These are phyloP conservation scores for Penicillium atrosanguineum DNA, from an alignment of 495 filamentous ascomycete genomes.

Conservation along the genomic window DNA sequence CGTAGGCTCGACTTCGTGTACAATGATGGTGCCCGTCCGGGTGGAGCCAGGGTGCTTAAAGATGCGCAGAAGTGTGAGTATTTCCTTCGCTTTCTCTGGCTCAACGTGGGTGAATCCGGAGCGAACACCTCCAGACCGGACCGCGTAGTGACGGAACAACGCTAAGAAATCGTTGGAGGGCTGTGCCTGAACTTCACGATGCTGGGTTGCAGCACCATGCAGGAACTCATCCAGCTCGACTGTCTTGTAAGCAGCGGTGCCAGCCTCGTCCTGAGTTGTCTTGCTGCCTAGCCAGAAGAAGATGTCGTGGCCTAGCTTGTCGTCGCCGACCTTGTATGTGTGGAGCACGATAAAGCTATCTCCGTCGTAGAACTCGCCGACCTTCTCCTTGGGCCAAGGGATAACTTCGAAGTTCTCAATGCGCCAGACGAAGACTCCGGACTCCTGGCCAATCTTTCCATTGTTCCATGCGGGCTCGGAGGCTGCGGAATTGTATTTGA, in stretches of 20 bases:
- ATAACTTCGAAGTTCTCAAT: constrained; percentile 62
- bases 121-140: constrained; percentile 56
- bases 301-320: constrained; percentile 54
- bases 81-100: constrained; percentile 35
- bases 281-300: constrained; percentile 62
- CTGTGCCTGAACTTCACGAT: constrained; percentile 55
- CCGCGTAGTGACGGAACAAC: constrained; percentile 53
- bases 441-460: constrained; percentile 40
- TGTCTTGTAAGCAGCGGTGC: constrained; percentile 64
- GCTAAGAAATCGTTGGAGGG: constrained; percentile 56
- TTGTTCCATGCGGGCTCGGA: constrained; percentile 63
- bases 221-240: constrained; percentile 65
- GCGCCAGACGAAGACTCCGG: constrained; percentile 57
- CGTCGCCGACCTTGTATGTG: constrained; percentile 49
- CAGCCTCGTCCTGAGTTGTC: constrained; percentile 61
- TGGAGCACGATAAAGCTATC: constrained; percentile 63
- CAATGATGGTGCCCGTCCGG: constrained; percentile 46
- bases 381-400: constrained; percentile 50
- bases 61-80: constrained; percentile 51
- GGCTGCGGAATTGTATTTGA: constrained; percentile 59
- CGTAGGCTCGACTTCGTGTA: constrained; percentile 60
- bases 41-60: constrained; percentile 52
- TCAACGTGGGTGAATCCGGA: constrained; percentile 61
- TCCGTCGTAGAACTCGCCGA: constrained; percentile 59
- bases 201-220: constrained; percentile 55